Percentiles rank a stretch among this genome's conserved stretches.
Evolutionary conservation across 2,329 filamentous ascomycete genomes (phyloP).

Genomic region (Alternaria rosae): DNA sequence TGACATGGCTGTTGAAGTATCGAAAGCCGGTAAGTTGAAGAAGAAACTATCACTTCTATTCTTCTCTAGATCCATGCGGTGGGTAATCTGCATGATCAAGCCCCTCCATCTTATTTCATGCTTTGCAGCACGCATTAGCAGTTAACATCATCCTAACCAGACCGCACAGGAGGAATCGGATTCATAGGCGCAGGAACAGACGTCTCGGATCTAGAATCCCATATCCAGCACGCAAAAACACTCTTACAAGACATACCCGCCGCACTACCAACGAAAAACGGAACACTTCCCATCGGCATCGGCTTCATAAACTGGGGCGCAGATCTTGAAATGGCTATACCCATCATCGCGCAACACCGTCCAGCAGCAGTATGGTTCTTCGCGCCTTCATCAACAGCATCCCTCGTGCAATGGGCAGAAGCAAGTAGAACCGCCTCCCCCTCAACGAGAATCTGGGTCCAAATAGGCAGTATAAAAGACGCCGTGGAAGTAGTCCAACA

Average conservation of each 20-base stretch:
- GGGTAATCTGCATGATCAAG: accelerated
- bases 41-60: background rate
- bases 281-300: constrained; percentile 62
- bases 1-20: constrained; percentile 67
- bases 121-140: background rate
- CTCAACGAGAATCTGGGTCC: constrained; percentile 63
- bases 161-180: constrained; percentile 53
- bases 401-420: constrained; percentile 43
- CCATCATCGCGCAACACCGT: constrained; percentile 60
- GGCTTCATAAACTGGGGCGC: constrained; percentile 67
- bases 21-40: constrained; percentile 54
- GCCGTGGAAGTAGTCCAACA: constrained; percentile 59
- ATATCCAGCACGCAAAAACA: constrained; percentile 35
- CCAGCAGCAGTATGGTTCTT: constrained; percentile 73
- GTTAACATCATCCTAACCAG: background rate
- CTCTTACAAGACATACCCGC: constrained; percentile 28
- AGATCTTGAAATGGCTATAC: constrained; percentile 55
- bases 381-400: constrained; percentile 52
- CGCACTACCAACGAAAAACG: constrained; percentile 1
- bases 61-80: background rate
- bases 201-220: constrained; percentile 40
- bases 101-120: background rate
- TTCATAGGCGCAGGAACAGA: constrained; percentile 57
- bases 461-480: constrained; percentile 67
- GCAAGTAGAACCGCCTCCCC: constrained; percentile 43